Evolutionary conservation across 192 early-diverging fungal genomes (phyloP).

Genomic region (Coemansia sp.): DNA sequence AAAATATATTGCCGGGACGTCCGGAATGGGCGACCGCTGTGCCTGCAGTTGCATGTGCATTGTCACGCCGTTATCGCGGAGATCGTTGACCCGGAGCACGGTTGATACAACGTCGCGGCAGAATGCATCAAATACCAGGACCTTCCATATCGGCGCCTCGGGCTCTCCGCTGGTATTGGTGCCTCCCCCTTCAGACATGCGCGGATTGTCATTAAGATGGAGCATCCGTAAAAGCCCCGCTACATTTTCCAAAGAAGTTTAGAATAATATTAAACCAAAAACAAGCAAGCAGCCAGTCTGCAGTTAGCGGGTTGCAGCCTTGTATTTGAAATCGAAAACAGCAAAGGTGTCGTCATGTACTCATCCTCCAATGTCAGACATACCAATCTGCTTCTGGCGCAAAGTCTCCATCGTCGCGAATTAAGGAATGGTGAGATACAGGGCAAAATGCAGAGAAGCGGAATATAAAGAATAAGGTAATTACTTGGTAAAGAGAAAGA

Average conservation of each 20-base stretch:
- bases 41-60: slow-evolving; percentile 92
- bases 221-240: slow-evolving; percentile 84
- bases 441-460: slow-evolving; percentile 5
- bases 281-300: not conserved
- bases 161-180: slow-evolving; percentile 6
- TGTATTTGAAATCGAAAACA: not conserved
- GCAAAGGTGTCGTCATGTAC: too few relatives aligned
- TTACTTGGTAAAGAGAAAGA: not conserved
- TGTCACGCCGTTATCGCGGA: slow-evolving; percentile 94
- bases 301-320: not conserved
- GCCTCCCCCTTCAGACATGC: slow-evolving; percentile 32
- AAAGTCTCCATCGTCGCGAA: slow-evolving; percentile 39
- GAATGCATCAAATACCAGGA: slow-evolving; percentile 91
- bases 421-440: not conserved
- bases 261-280: not conserved
- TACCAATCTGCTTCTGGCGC: slow-evolving; percentile 69
- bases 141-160: slow-evolving; percentile 85
- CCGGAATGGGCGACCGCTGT: slow-evolving; percentile 86
- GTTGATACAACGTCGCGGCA: slow-evolving; percentile 96
- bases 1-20: slow-evolving; percentile 98
- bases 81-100: slow-evolving; percentile 92
- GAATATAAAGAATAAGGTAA: not conserved
- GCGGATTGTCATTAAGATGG: slow-evolving; percentile 71
- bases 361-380: not conserved
- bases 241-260: slow-evolving; percentile 26